phyloP scores from a whole-genome alignment of 1,139 yeast species.

The Taphrina communis region DNA sequence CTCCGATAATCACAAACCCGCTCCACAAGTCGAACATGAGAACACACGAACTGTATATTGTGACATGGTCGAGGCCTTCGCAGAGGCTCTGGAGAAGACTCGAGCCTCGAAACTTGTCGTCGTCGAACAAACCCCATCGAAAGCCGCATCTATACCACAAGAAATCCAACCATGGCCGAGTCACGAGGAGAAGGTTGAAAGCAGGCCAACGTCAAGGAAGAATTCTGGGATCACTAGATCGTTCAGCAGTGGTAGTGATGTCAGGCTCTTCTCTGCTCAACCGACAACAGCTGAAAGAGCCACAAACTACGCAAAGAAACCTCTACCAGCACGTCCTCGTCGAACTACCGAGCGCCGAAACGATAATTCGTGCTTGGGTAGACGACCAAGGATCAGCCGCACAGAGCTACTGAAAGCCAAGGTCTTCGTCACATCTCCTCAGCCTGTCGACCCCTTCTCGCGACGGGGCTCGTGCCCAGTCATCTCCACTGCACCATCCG shows the following conservation, averaged over 20 bases:
- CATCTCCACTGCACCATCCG: not conserved
- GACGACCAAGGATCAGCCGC: constrained; percentile 4
- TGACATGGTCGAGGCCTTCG: constrained; percentile 13
- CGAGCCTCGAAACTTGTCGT: constrained; percentile 1
- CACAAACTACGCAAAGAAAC: not conserved
- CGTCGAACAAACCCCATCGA: not conserved
- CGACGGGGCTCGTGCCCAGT: constrained; percentile 9
- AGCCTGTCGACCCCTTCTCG: not conserved
- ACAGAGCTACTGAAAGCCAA: constrained; percentile 5
- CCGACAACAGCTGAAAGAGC: too few relatives aligned
- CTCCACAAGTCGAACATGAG: not conserved
- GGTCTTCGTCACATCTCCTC: constrained; percentile 9
- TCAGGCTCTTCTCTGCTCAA: not conserved
- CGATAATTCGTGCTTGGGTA: not conserved
- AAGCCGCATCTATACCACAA: not conserved
- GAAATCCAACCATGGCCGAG: not conserved
- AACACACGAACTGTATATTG: not conserved
- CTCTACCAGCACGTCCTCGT: constrained; percentile 1
- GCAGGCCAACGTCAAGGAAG: not conserved
- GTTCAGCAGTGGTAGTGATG: not conserved
- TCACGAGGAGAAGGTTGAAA: not conserved
- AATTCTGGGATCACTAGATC: not conserved
- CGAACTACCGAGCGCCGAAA: not conserved
- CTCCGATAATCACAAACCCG: not conserved
- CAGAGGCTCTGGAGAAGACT: constrained; percentile 5